Conservation (phyloP, 2,329 filamentous ascomycete genomes). For the Aspergillus quadrilineatus region DNA sequence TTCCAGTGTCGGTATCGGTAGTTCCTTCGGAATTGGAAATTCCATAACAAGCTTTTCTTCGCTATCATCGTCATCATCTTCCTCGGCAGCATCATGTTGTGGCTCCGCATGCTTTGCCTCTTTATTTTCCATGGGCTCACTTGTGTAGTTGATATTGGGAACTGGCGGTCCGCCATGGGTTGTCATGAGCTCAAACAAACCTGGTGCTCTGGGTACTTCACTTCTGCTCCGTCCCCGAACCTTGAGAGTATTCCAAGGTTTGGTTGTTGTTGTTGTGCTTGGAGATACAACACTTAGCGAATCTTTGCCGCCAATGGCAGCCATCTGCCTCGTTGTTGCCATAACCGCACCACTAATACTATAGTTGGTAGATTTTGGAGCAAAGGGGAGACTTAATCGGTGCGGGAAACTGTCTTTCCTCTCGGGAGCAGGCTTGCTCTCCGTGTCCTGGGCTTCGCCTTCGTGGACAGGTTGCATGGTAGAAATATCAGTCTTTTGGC, state of each 20-base stretch:
- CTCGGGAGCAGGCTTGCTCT: constrained; percentile 21
- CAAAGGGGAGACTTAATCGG: constrained; percentile 39
- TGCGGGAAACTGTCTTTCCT: constrained; percentile 36
- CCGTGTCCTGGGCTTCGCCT: constrained; percentile 20
- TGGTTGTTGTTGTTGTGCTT: constrained; percentile 33
- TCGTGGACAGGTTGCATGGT: constrained; percentile 31
- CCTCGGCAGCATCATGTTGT: constrained; percentile 31
- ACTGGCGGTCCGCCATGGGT: constrained; percentile 60
- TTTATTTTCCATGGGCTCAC: constrained; percentile 26
- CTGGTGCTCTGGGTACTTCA: constrained; percentile 51
- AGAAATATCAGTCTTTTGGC: constrained; percentile 37
- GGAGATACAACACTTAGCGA: constrained; percentile 56
- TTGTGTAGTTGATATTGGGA: constrained; percentile 51
- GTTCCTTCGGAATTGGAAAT: constrained; percentile 61
- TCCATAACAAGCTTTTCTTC: constrained; percentile 64
- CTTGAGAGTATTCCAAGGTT: constrained; percentile 49
- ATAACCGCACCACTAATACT: constrained; percentile 43
- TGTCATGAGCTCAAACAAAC: constrained; percentile 56
- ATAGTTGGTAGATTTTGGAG: constrained; percentile 39
- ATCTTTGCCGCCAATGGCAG: constrained; percentile 51
- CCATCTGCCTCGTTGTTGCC: constrained; percentile 47
- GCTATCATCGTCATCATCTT: constrained; percentile 58
- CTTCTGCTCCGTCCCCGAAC: constrained; percentile 56
- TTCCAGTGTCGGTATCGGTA: constrained; percentile 68
- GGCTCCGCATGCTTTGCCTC: constrained; percentile 14